A percentile compares a stretch with the other conserved stretches of the same genome.
Evolutionary conservation across 2,329 filamentous ascomycete genomes (phyloP).

Genomic region (Alternaria sp.): DNA sequence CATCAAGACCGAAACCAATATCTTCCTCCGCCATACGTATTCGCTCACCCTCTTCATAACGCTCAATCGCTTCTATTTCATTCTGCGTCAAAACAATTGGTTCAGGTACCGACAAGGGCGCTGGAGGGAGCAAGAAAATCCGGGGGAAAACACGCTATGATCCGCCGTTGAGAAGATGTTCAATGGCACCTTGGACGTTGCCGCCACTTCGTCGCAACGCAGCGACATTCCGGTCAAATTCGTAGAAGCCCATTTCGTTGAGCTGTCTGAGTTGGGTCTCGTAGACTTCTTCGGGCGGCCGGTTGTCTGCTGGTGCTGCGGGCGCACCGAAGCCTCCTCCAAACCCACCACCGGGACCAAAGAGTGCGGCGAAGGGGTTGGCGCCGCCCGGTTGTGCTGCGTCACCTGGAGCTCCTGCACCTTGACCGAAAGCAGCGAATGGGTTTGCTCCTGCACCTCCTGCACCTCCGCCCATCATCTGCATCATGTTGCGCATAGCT

Average conservation of each 20-base stretch:
- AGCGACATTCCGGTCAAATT: slow-evolving; percentile 92
- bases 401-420: slow-evolving; percentile 47
- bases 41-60: slow-evolving; percentile 6
- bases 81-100: neutral
- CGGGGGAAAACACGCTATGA: slow-evolving; percentile 28
- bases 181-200: slow-evolving; percentile 90
- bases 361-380: slow-evolving; percentile 55
- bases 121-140: slow-evolving; percentile 2
- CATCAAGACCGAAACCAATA: slow-evolving; percentile 13
- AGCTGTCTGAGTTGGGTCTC: slow-evolving; percentile 88
- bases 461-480: slow-evolving; percentile 62
- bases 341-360: slow-evolving; percentile 56
- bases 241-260: slow-evolving; percentile 99
- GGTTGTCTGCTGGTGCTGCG: slow-evolving; percentile 73
- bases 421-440: slow-evolving; percentile 58
- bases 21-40: slow-evolving; percentile 8
- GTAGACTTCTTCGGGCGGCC: slow-evolving; percentile 93
- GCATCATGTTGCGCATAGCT: slow-evolving; percentile 59
- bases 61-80: slow-evolving; percentile 6
- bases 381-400: slow-evolving; percentile 30
- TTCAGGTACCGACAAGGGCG: neutral
- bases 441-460: slow-evolving; percentile 51
- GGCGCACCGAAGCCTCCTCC: slow-evolving; percentile 49
- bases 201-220: slow-evolving; percentile 89
- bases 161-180: slow-evolving; percentile 65